Percentiles rank a stretch among this genome's conserved stretches.
Evolutionary conservation across 176 grass and related monocot genomes (phyloP).

Genomic region (Lolium rigidum): DNA sequence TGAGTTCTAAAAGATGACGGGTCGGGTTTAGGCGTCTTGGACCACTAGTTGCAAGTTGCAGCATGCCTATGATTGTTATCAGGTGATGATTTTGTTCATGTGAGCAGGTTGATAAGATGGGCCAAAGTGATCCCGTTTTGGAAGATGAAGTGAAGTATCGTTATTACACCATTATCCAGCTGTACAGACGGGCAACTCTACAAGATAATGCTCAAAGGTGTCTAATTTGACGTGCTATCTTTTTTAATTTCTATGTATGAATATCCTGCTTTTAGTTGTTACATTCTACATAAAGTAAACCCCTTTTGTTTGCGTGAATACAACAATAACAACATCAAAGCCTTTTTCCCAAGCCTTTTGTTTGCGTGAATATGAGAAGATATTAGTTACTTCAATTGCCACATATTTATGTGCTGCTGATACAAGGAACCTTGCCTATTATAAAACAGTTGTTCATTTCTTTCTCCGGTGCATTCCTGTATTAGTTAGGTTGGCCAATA

Average conservation of each 20-base stretch:
- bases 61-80: not conserved
- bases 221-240: not conserved
- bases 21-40: not conserved
- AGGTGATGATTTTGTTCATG: conserved; percentile 36
- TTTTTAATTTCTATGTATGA: not conserved
- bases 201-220: conserved; percentile 99
- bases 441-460: conserved; percentile 1
- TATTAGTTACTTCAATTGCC: conserved; percentile 5
- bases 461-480: not conserved
- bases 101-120: conserved; percentile 81
- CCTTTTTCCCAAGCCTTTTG: too few relatives aligned
- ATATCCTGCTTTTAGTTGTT: conserved; percentile 2
- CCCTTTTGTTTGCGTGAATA: not conserved
- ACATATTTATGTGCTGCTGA: not conserved
- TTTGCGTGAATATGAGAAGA: conserved; percentile 1
- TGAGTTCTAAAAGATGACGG: not conserved
- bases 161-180: conserved; percentile 92
- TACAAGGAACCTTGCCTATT: conserved; percentile 8
- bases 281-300: conserved; percentile 10
- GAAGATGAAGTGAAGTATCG: conserved; percentile 99
- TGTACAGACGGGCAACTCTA: conserved; percentile 93
- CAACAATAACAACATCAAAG: too few relatives aligned
- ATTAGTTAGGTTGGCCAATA: not conserved
- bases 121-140: conserved; percentile 77
- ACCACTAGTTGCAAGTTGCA: not conserved